Evolutionary conservation across 2,329 filamentous ascomycete genomes (phyloP).

Genomic region (Penicillium nordicum): DNA sequence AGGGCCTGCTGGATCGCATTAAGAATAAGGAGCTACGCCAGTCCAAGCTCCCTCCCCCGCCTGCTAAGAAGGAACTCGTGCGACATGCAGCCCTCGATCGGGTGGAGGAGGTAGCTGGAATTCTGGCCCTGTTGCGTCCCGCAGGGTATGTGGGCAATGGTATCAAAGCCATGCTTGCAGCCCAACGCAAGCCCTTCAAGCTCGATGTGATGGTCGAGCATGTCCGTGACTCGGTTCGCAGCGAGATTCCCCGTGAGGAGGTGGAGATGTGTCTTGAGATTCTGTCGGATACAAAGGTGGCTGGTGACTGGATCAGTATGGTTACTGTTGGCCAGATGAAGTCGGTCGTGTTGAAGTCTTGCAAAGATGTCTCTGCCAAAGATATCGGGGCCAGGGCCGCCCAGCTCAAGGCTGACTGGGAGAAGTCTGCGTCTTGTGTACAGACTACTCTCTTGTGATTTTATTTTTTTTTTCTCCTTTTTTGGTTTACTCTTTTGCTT

Average conservation of each 20-base stretch:
- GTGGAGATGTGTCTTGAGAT: conserved; percentile 48
- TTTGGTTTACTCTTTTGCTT: conserved; percentile 12
- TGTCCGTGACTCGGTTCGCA: conserved; percentile 63
- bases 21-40: conserved; percentile 61
- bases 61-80: conserved; percentile 54
- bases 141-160: conserved; percentile 32
- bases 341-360: conserved; percentile 48
- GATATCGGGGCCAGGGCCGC: conserved; percentile 35
- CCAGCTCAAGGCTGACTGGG: conserved; percentile 28
- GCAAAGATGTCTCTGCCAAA: conserved; percentile 33
- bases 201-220: conserved; percentile 62
- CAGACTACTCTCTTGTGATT: conserved; percentile 8
- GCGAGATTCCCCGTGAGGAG: conserved; percentile 49
- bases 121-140: conserved; percentile 61
- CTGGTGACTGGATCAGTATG: conserved; percentile 49
- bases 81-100: conserved; percentile 65
- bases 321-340: conserved; percentile 46
- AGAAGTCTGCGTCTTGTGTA: conserved; percentile 16
- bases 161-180: conserved; percentile 29
- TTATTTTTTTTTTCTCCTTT: background rate
- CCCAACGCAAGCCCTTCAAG: conserved; percentile 61
- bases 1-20: conserved; percentile 72
- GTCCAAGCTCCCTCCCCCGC: conserved; percentile 46
- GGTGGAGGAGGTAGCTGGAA: conserved; percentile 64
- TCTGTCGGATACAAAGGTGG: conserved; percentile 46